Conservation (phyloP, 148 eudicot species). For the Silene uniflora region DNA sequence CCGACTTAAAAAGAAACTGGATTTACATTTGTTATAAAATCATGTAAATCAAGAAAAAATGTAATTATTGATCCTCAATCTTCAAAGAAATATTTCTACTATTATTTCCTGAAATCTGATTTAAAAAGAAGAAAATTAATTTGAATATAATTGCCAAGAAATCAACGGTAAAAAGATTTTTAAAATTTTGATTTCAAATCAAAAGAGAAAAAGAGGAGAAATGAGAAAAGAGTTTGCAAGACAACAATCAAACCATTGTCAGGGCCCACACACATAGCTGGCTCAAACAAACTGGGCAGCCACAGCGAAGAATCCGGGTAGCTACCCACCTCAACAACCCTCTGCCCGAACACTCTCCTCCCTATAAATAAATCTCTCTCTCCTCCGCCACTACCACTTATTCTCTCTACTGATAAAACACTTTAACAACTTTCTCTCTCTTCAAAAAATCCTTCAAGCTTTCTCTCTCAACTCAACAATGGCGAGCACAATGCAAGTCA, state of each 20-base stretch:
- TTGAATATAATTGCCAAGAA: neutral
- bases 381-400: neutral
- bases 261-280: slow-evolving; percentile 5
- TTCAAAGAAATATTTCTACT: too few relatives aligned
- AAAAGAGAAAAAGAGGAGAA: neutral
- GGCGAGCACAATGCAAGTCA: slow-evolving; percentile 33
- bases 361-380: neutral
- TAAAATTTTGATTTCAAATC: neutral
- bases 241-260: neutral
- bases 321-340: slow-evolving; percentile 14
- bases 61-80: too few relatives aligned
- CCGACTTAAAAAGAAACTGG: too few relatives aligned
- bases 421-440: neutral
- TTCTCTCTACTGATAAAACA: neutral
- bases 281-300: slow-evolving; percentile 3
- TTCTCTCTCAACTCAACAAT: slow-evolving; percentile 18
- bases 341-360: neutral
- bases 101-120: too few relatives aligned
- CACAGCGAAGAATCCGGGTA: slow-evolving; percentile 2
- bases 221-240: neutral
- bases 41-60: too few relatives aligned
- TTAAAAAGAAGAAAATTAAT: too few relatives aligned
- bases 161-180: neutral
- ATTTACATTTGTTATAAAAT: too few relatives aligned
- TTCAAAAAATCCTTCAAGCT: neutral